These are phyloP conservation scores for Cytospora schulzeri DNA, from an alignment of 2,329 filamentous ascomycete species.

Conservation along the genomic window DNA sequence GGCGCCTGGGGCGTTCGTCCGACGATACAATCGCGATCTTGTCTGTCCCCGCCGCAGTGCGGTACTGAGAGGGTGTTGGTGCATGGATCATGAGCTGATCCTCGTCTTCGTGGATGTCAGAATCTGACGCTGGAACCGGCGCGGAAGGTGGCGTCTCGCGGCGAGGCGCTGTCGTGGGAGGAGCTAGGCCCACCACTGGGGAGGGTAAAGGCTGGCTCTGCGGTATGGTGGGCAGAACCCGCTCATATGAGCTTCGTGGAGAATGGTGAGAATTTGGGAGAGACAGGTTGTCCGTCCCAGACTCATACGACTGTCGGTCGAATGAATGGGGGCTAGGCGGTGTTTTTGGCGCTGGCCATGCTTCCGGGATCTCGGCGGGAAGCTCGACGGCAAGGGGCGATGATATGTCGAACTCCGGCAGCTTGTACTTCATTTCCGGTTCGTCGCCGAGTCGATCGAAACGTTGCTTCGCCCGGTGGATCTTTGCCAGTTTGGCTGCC, in stretches of 20 bases:
- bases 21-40: conserved; percentile 66
- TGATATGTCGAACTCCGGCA: conserved; percentile 41
- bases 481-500: conserved; percentile 79
- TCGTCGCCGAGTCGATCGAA: conserved; percentile 55
- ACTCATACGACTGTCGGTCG: conserved; percentile 54
- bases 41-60: conserved; percentile 61
- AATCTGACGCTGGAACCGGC: conserved; percentile 26
- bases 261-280: conserved; percentile 47
- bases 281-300: conserved; percentile 53
- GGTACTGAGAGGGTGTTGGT: conserved; percentile 62
- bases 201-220: conserved; percentile 33
- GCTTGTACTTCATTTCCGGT: conserved; percentile 47
- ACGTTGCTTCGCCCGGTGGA: conserved; percentile 73
- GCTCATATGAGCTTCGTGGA: conserved; percentile 54
- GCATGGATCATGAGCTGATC: conserved; percentile 60
- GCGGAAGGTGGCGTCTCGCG: conserved; percentile 33
- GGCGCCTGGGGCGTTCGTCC: conserved; percentile 58
- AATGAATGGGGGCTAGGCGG: conserved; percentile 44
- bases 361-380: conserved; percentile 55
- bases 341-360: conserved; percentile 39
- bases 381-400: conserved; percentile 59
- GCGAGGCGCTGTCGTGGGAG: conserved; percentile 37
- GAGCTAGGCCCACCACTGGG: conserved; percentile 33
- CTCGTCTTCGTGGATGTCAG: conserved; percentile 37
- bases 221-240: conserved; percentile 38